Evolutionary conservation across 2,329 filamentous ascomycete species (phyloP).

Genomic region (Cryphonectria naterciae): DNA sequence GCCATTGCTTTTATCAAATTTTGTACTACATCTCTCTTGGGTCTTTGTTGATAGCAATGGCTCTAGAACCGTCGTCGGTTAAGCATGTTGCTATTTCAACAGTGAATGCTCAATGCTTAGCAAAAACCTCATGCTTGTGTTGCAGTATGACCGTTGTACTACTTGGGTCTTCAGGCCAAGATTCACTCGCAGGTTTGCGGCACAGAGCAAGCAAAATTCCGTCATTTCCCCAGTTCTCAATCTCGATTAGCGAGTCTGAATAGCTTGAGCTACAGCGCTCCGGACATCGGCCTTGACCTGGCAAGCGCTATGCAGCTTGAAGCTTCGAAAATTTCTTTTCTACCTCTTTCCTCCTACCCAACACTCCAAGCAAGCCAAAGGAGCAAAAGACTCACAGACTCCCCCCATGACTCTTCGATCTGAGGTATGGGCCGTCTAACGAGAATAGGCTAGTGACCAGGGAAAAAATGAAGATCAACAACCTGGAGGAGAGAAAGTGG

Average conservation of each 20-base stretch:
- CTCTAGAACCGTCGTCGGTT: no score
- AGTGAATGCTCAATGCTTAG: neutral
- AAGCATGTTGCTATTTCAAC: no score
- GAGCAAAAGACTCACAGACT: neutral
- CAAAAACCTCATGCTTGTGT: neutral
- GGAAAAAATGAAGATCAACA: slow-evolving; percentile 9
- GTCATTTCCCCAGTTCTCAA: slow-evolving; percentile 24
- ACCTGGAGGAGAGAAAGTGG: neutral
- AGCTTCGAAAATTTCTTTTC: neutral
- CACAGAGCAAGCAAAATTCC: neutral
- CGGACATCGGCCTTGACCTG: slow-evolving; percentile 7
- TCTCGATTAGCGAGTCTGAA: slow-evolving; percentile 22
- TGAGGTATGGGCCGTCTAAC: neutral
- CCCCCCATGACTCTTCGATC: neutral
- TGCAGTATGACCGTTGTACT: no score
- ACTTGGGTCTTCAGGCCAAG: neutral
- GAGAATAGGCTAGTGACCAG: neutral
- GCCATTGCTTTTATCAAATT: no score
- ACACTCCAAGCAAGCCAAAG: neutral
- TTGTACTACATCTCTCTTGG: no score
- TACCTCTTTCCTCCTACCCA: neutral
- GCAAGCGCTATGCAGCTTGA: neutral
- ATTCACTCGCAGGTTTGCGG: neutral
- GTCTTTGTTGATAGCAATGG: no score
- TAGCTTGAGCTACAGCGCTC: slow-evolving; percentile 3